A percentile compares a stretch with the other conserved stretches of the same genome.
phyloP scores from a whole-genome alignment of 108 stramenopile genomes.

The Skeletonema grethae region DNA sequence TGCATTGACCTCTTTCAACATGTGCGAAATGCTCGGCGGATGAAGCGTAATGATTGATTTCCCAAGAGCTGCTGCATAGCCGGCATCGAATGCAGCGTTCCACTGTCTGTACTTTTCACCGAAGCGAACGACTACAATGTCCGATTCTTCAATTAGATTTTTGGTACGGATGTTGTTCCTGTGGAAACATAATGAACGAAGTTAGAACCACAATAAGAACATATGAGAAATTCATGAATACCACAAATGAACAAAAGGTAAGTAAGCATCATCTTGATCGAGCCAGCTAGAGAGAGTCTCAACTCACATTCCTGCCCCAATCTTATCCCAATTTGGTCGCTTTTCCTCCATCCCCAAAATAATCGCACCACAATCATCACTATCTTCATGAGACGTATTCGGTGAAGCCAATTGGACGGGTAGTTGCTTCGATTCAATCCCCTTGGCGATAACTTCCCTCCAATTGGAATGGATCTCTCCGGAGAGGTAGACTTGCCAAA shows the following conservation, averaged over 20 bases:
- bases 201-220: no score
- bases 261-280: no score
- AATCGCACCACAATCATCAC: slow-evolving; percentile 88
- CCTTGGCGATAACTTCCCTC: slow-evolving; percentile 80
- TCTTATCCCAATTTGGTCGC: slow-evolving; percentile 80
- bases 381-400: slow-evolving; percentile 82
- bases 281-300: no score
- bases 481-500: slow-evolving; percentile 45
- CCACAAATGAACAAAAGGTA: no score
- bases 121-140: slow-evolving; percentile 88
- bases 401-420: slow-evolving; percentile 74
- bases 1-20: slow-evolving; percentile 91
- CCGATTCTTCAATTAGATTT: slow-evolving; percentile 71
- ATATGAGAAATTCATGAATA: no score
- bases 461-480: slow-evolving; percentile 90
- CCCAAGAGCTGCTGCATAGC: slow-evolving; percentile 77
- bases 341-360: slow-evolving; percentile 86
- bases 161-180: slow-evolving; percentile 80
- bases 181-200: no score
- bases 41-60: slow-evolving; percentile 85
- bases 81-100: slow-evolving; percentile 91
- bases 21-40: slow-evolving; percentile 79
- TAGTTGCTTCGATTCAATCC: slow-evolving; percentile 59
- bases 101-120: slow-evolving; percentile 89
- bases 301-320: slow-evolving; percentile 64